These are phyloP conservation scores for Chimonanthus praecox DNA, from an alignment of 164 flowering plant genomes.

Conservation along the genomic window DNA sequence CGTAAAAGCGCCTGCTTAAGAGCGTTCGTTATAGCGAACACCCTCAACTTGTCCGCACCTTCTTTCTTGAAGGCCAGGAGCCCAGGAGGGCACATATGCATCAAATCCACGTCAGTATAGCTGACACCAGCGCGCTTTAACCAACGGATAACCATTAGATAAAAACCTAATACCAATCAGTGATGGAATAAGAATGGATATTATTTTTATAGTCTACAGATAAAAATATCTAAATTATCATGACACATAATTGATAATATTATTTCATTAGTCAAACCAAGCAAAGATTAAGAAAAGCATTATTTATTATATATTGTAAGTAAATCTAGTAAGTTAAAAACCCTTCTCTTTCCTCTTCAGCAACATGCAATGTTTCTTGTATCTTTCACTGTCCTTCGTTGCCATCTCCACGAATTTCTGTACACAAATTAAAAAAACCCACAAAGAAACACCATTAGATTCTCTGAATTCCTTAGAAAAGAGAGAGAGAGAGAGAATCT, in stretches of 20 bases:
- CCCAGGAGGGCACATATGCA: no score
- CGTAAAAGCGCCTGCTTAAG: no score
- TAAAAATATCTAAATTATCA: neutral
- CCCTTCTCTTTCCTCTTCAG: neutral
- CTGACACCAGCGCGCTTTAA: no score
- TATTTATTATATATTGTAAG: neutral
- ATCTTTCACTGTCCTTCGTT: conserved; percentile 6
- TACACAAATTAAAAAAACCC: neutral
- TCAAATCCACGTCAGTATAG: no score
- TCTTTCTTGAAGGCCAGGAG: no score
- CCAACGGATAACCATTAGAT: no score
- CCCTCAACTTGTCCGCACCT: no score
- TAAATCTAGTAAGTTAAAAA: no score
- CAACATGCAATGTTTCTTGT: conserved; percentile 10
- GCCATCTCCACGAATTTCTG: conserved; percentile 10
- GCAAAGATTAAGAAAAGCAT: neutral
- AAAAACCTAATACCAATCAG: neutral
- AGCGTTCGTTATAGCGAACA: no score
- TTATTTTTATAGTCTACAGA: no score
- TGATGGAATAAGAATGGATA: neutral
- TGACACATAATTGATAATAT: neutral
- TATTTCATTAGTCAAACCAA: neutral
- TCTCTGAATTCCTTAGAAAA: neutral
- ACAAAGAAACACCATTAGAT: neutral
- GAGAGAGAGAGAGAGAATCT: neutral